These are phyloP conservation scores for Umbelopsis isabellina DNA, from an alignment of 192 early-diverging fungal genomes.

Conservation along the genomic window DNA sequence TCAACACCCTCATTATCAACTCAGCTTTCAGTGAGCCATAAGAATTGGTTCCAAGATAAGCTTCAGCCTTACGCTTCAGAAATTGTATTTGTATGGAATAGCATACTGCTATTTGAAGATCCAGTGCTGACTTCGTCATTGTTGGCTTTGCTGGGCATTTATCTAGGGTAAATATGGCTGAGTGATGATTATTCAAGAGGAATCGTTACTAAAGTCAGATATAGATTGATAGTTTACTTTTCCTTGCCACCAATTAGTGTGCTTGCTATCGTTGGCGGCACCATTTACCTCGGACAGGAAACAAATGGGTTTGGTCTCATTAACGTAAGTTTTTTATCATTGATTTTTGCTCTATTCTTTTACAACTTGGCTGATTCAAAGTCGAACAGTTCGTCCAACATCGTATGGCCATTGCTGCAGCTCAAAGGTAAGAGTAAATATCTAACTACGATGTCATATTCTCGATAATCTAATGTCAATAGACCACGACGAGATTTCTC, in stretches of 20 bases:
- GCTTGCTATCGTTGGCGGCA: background rate
- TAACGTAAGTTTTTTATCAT: background rate
- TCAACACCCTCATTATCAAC: background rate
- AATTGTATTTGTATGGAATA: constrained; percentile 10
- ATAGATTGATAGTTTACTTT: background rate
- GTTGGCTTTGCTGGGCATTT: background rate
- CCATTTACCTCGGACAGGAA: background rate
- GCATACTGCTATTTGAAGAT: constrained; percentile 13
- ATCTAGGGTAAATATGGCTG: background rate
- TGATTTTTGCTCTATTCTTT: too few species aligned
- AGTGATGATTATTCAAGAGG: background rate
- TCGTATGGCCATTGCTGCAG: constrained; percentile 14
- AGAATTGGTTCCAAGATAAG: background rate
- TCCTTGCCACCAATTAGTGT: background rate
- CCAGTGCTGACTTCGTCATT: background rate
- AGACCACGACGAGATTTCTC: constrained; percentile 9
- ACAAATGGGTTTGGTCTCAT: background rate
- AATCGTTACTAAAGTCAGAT: background rate
- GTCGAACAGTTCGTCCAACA: background rate
- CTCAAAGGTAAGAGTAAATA: background rate
- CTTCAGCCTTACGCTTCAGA: background rate
- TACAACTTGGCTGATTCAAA: too few species aligned
- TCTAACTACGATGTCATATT: background rate
- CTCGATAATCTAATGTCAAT: too few species aligned
- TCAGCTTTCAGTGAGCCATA: background rate